Base-by-base conservation (phyloP, 1,139 yeast genomes). In the Debaryomyces psychrophilus region DNA sequence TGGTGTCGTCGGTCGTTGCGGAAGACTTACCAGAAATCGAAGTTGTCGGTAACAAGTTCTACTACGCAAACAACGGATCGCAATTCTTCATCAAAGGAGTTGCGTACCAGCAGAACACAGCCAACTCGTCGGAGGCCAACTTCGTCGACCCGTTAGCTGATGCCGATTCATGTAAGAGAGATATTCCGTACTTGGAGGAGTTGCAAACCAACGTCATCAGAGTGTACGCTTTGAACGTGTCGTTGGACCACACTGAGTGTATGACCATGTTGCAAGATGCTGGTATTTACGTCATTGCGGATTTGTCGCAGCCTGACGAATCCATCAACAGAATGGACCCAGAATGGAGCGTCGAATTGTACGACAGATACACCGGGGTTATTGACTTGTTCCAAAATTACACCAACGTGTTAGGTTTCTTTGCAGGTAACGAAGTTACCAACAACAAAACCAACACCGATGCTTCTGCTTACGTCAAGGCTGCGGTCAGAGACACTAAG, bases 351-450 rank as follows among this genome's bases (percentile, higher is more conserved):
- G 65, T 79, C 43, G 80, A 78, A 28, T 76, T 88, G 41, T 86
- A 81, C 68, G 72, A 81, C 56, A 85, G 93, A 61, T 89, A 90
- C 54, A 80, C 85, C 44, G 76, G 83, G 17, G 88, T 87, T 46
- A 82, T 90, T 50, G 95, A 88, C 62, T 76, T 74, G 56, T 82
- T 90, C 76, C 80, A 85, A 46, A 65, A 75, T 52, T 89, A 87
- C 69, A 76, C 84, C 59, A 90, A 90, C 71, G 82, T 87, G 31
- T 75, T 89, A 50, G 96, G 96, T 36, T 89, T 87, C 76, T 88
- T 89, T 61, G 96, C 97, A 43, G 97, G 95, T 62, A 90, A 90
- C 64, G 97, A 90, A 74, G 96, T 89, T 50, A 82, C 87, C 64
- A 87, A 90, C 68, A 83, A 82, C 61, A 76, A 68, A 37, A 69